Evolutionary conservation across 768 basidiomycete species (phyloP).

Genomic region (Hericium rajendrae): DNA sequence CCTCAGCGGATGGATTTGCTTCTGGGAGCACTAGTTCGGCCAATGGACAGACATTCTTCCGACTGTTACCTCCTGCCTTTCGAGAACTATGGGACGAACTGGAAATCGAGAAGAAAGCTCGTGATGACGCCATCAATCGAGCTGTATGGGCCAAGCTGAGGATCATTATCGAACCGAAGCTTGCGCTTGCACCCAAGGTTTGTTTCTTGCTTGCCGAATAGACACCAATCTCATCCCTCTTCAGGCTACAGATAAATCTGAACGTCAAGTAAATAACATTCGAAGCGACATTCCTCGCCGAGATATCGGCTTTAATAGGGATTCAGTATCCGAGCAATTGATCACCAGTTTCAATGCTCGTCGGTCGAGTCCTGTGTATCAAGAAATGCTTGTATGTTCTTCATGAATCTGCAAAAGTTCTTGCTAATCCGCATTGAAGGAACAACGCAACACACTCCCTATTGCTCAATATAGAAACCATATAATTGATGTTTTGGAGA

Average conservation of each 20-base stretch:
- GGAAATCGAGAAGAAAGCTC: conserved; percentile 49
- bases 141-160: conserved; percentile 61
- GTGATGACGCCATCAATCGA: conserved; percentile 58
- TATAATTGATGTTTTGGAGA: conserved; percentile 61
- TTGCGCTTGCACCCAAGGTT: conserved; percentile 36
- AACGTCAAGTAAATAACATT: not conserved
- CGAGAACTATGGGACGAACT: conserved; percentile 91
- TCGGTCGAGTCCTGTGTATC: conserved; percentile 56
- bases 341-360: conserved; percentile 51
- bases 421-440: conserved; percentile 28
- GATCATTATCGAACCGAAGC: conserved; percentile 53
- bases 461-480: conserved; percentile 75
- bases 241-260: not conserved
- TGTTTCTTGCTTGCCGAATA: conserved; percentile 2
- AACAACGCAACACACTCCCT: conserved; percentile 68
- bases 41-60: conserved; percentile 55
- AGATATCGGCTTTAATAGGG: not conserved
- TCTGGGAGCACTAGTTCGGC: conserved; percentile 35
- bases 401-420: not conserved
- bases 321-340: conserved; percentile 38
- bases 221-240: not conserved
- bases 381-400: conserved; percentile 75
- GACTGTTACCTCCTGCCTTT: conserved; percentile 71
- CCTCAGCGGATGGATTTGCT: conserved; percentile 53
- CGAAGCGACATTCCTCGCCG: not conserved